phyloP scores from a whole-genome alignment of 2,329 filamentous ascomycete genomes.

The Colletotrichum tropicicola region DNA sequence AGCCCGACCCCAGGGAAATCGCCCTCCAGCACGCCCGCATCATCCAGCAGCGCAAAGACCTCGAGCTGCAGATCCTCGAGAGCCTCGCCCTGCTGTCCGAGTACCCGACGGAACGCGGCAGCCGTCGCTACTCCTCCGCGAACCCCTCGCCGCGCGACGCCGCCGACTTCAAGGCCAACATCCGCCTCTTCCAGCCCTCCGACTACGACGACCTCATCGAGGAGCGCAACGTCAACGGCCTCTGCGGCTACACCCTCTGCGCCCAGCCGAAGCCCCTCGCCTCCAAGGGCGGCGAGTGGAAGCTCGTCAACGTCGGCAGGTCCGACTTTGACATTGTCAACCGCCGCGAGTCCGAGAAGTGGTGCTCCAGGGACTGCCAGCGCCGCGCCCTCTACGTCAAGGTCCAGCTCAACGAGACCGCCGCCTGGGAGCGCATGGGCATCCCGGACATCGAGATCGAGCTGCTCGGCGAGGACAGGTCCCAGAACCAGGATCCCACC shows the following conservation, averaged over 20 bases:
- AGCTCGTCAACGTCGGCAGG: slow-evolving; percentile 64
- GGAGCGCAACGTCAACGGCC: slow-evolving; percentile 85
- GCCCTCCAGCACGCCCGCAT: slow-evolving; percentile 85
- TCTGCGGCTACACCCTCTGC: slow-evolving; percentile 89
- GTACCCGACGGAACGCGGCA: slow-evolving; percentile 51
- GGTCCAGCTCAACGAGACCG: slow-evolving; percentile 86
- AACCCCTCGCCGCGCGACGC: slow-evolving; percentile 67
- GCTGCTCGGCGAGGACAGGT: slow-evolving; percentile 72
- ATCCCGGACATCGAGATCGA: slow-evolving; percentile 66
- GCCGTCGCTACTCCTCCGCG: slow-evolving; percentile 49
- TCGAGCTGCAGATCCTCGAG: slow-evolving; percentile 78
- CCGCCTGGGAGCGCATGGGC: slow-evolving; percentile 82
- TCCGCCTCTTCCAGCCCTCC: slow-evolving; percentile 81
- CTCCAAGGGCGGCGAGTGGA: slow-evolving; percentile 70
- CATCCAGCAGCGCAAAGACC: slow-evolving; percentile 83
- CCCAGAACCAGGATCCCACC: slow-evolving; percentile 49
- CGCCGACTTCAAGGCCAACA: slow-evolving; percentile 68
- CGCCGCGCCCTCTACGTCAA: slow-evolving; percentile 84
- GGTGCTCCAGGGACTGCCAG: slow-evolving; percentile 86
- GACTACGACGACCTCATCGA: slow-evolving; percentile 91
- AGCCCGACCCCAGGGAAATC: slow-evolving; percentile 63
- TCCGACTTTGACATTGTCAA: slow-evolving; percentile 74
- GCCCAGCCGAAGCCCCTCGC: slow-evolving; percentile 67
- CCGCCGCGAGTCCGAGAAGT: slow-evolving; percentile 79
- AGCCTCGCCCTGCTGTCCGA: slow-evolving; percentile 77